Percentiles rank a stretch among this genome's conserved stretches.
Evolutionary conservation across 108 stramenopile genomes (phyloP).

Genomic region (Skeletonema potamos): DNA sequence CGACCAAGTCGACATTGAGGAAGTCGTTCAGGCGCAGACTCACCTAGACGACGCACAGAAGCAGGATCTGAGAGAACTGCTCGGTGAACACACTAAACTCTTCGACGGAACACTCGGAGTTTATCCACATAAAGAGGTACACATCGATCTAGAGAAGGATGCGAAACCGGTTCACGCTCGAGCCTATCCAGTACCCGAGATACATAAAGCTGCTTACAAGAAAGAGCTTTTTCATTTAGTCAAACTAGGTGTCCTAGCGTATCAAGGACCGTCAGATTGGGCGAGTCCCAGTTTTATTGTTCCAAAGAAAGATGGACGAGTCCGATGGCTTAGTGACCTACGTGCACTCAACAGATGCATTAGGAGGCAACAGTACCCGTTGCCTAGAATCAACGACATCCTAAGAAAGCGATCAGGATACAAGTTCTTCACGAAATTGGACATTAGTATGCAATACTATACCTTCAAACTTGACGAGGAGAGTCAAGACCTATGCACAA

Average conservation of each 20-base stretch:
- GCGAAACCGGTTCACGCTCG: slow-evolving; percentile 23
- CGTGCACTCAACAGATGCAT: slow-evolving; percentile 35
- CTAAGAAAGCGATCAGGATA: slow-evolving; percentile 19
- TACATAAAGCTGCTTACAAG: slow-evolving; percentile 1
- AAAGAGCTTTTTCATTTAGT: slow-evolving; percentile 18
- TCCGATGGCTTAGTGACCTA: slow-evolving; percentile 43
- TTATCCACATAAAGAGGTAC: slow-evolving; percentile 35
- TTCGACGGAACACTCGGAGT: slow-evolving; percentile 44
- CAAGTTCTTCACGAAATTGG: slow-evolving; percentile 29
- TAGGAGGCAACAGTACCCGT: slow-evolving; percentile 15
- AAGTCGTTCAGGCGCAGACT: slow-evolving; percentile 26
- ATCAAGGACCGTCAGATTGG: slow-evolving; percentile 4
- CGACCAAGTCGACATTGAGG: slow-evolving; percentile 10
- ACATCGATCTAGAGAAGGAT: slow-evolving; percentile 29
- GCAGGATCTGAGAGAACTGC: slow-evolving; percentile 10
- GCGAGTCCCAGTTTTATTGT: slow-evolving; percentile 18
- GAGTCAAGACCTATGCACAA: slow-evolving; percentile 11
- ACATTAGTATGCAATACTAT: slow-evolving; percentile 44
- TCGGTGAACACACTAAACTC: slow-evolving; percentile 12
- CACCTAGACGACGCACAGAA: slow-evolving; percentile 39
- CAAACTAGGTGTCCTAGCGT: slow-evolving; percentile 9
- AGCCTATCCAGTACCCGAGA: slow-evolving; percentile 24
- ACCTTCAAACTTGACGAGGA: slow-evolving; percentile 21
- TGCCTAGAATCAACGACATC: slow-evolving; percentile 42
- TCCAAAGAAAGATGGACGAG: slow-evolving; percentile 40